These are phyloP conservation scores for Nicotiana sylvestris DNA, from an alignment of 257 asterid species.

Conservation along the genomic window DNA sequence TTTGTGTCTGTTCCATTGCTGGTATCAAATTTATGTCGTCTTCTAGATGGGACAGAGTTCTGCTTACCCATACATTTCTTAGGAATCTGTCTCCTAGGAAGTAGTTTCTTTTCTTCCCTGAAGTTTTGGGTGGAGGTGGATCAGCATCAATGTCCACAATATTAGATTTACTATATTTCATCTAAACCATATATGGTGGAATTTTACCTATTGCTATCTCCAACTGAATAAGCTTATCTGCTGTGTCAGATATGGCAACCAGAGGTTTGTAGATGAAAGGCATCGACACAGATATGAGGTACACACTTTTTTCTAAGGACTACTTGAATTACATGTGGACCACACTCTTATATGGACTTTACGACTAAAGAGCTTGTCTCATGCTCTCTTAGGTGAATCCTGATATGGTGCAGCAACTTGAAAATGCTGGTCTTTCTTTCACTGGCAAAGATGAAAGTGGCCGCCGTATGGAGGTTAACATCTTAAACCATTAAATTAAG, in stretches of 20 bases:
- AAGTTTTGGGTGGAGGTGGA: not conserved
- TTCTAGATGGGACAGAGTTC: not conserved
- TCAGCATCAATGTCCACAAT: not conserved
- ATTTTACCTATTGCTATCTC: not conserved
- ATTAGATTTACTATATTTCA: not conserved
- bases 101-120: not conserved
- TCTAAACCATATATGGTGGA: not conserved
- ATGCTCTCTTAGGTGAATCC: constrained; percentile 37
- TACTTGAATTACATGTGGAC: not conserved
- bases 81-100: not conserved
- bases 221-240: not conserved
- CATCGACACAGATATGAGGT: constrained; percentile 99
- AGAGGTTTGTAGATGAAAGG: constrained; percentile 73
- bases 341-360: not conserved
- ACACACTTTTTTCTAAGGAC: not conserved
- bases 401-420: constrained; percentile 36
- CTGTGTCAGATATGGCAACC: constrained; percentile 47
- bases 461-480: constrained; percentile 40
- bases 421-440: constrained; percentile 42
- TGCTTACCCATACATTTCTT: not conserved
- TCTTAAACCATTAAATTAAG: not conserved
- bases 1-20: not conserved
- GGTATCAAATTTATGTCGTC: not conserved
- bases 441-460: constrained; percentile 49
- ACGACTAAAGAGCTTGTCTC: not conserved